Evolutionary conservation across 805 yeast genomes (phyloP), one percentile per base, ranked within the genome.

Genomic region (Jamesozyma piceae): DNA sequence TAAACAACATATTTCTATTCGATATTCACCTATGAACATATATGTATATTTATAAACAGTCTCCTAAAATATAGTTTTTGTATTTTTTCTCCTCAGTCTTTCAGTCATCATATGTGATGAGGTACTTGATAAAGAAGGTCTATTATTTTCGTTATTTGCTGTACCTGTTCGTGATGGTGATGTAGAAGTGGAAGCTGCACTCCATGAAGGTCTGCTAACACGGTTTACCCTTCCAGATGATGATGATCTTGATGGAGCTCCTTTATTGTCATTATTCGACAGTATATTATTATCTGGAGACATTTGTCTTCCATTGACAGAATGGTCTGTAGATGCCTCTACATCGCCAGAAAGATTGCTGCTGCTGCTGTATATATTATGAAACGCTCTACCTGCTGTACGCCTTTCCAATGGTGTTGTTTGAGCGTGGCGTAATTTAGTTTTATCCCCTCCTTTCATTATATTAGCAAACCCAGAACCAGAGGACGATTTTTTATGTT

Each of bases 71-170:
- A 44, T 37, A 24, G 24, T 43, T 28, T 45, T 49, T 5, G 49
- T 48, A 21, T 43, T 51, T 19, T 48, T 51, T 17, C 61, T 50
- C 33, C 55, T 56, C 24, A 58, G 38, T 32, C 62, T 50, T 30
- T 57, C 61, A 33, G 62, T 56, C 63, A 58, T 58, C 49, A 58
- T 41, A 43, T 49, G 44, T 11, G 60, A 54, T 1, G 62, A 53
- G 3, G 51, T 41, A 6, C 20, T 40, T 3, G 27, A 5, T 13
- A 26, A 27, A 10, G 39, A 39, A 18, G 38, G 22, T 15, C 19
- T 22, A 24, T 18, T 28, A 11, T 38, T 28, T 14, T 24, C 22
- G 22, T 36, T 36, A 38, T 10, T 21, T 8, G 15, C 10, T 14
- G 35, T 5, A 9, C 21, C 27, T 5, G 36, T 11, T 4, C 26